These are phyloP conservation scores for Nitzschia sp. DNA, from an alignment of 108 stramenopile genomes.

Conservation along the genomic window DNA sequence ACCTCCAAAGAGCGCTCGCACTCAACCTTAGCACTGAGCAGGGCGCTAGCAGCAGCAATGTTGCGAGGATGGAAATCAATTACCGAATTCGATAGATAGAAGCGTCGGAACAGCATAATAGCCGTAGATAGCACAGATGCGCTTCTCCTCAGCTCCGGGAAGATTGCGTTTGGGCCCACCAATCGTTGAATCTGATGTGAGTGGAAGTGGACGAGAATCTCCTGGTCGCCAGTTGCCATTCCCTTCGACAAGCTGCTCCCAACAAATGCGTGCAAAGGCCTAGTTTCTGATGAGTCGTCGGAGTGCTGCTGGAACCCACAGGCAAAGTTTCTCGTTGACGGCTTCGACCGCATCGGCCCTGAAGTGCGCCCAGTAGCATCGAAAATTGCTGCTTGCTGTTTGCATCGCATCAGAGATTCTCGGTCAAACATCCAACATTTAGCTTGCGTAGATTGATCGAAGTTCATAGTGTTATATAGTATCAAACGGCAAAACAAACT, in stretches of 20 bases:
- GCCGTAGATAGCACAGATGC: constrained; percentile 73
- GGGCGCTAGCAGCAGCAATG: constrained; percentile 70
- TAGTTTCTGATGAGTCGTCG: neutral
- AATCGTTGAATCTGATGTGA: constrained; percentile 70
- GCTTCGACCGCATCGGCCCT: neutral
- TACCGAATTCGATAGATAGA: constrained; percentile 82
- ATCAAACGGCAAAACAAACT: too few species aligned
- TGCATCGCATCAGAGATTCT: constrained; percentile 40
- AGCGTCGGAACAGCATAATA: constrained; percentile 66
- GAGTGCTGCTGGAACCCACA: constrained; percentile 39
- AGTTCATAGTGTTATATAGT: constrained; percentile 40
- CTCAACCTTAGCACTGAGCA: constrained; percentile 79
- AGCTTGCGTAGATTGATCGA: constrained; percentile 53
- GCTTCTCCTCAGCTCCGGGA: constrained; percentile 54
- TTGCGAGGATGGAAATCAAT: constrained; percentile 67
- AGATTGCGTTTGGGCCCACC: constrained; percentile 68
- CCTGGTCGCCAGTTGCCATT: constrained; percentile 57
- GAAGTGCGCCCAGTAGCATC: neutral
- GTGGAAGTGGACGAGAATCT: constrained; percentile 65
- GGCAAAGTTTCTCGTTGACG: constrained; percentile 37
- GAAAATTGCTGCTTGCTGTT: constrained; percentile 21
- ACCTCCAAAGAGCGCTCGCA: constrained; percentile 36
- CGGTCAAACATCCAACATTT: constrained; percentile 48
- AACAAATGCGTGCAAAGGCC: neutral
- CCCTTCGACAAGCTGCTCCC: neutral